Evolutionary conservation across 768 basidiomycete genomes (phyloP).

Genomic region (Fomitopsis serialis): DNA sequence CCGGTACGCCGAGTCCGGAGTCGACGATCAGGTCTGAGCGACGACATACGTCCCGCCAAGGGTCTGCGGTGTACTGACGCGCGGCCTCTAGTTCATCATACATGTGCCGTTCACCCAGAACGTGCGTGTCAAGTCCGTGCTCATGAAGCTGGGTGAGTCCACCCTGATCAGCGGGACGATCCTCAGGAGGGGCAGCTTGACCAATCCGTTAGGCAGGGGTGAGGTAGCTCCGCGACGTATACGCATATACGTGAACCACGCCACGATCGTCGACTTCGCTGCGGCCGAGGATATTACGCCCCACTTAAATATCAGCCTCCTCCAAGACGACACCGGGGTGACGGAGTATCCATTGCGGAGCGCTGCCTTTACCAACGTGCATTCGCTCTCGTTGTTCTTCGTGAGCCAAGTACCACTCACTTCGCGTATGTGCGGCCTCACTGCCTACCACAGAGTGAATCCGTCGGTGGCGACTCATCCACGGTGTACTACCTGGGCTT

Average conservation of each 20-base stretch:
- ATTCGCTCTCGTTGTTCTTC: constrained; percentile 72
- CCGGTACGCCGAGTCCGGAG: constrained; percentile 68
- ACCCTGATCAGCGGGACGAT: neutral
- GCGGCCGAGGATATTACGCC: constrained; percentile 67
- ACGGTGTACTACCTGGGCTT: constrained; percentile 80
- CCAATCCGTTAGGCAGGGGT: constrained; percentile 53
- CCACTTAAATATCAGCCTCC: constrained; percentile 63
- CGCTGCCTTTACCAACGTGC: constrained; percentile 72
- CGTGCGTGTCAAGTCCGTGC: constrained; percentile 67
- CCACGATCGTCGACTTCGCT: constrained; percentile 71
- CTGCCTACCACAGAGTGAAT: constrained; percentile 44
- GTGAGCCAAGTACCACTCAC: constrained; percentile 39
- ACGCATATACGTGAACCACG: constrained; percentile 67
- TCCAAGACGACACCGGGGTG: constrained; percentile 63
- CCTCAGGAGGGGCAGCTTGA: constrained; percentile 3
- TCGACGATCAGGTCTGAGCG: constrained; percentile 72
- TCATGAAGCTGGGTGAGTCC: constrained; percentile 68
- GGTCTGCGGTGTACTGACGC: constrained; percentile 1
- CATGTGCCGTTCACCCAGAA: constrained; percentile 79
- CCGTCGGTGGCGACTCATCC: constrained; percentile 58
- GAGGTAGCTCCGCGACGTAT: constrained; percentile 72
- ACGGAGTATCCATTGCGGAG: constrained; percentile 76
- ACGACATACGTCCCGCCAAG: no score
- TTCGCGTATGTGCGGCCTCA: constrained; percentile 1
- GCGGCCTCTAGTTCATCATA: constrained; percentile 56